Base-by-base conservation (phyloP, 306 rosid genomes). In the Leucaena leucocephala region DNA sequence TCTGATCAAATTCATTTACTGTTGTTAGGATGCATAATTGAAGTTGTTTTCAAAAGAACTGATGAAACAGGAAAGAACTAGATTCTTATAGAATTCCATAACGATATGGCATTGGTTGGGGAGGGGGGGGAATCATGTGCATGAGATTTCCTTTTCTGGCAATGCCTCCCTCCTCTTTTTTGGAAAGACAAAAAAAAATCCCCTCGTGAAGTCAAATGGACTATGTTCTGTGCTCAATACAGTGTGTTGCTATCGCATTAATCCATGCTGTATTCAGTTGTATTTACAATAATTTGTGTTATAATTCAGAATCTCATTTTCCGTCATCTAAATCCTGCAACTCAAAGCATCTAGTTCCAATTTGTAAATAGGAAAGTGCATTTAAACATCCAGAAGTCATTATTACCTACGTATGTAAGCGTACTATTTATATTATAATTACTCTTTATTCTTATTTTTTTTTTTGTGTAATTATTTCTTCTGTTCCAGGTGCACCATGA, bases 401-500 rank as follows among this genome's bases (percentile, higher is more conserved):
- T 34, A 46, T 71, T 43, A 44, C 72, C 81, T 57, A 27, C 35
- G 7, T 52, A 10, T 3, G 7, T 42, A 9, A n/a, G n/a, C n/a
- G 42, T 12, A 6, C 35, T 44, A 2, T 78, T 38, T 57, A 38
- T 64, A 22, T 35, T 74, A 33, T 64, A 11, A 42, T 39, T 50
- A 76, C 34, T 49, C 35, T 61, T 74, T 63, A 17, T 64, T 70
- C 85, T 83, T 73, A 78, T 81, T 49, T 55, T 68, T 21, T 86
- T 78, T 39, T 78, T 45, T 34, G 68, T 54, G 75, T 38, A 49
- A 75, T 64, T 48, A n/a, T 81, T 81, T 72, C 48, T 74, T 82
- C 34, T 63, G 44, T 65, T 81, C 8, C 87, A 96, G 99, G 98
- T 86, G 75, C 89, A 96, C 78, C 97, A 93, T 21, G 98, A 96